Evolutionary conservation across 768 basidiomycete genomes (phyloP).

Genomic region (Royoungia palumana): DNA sequence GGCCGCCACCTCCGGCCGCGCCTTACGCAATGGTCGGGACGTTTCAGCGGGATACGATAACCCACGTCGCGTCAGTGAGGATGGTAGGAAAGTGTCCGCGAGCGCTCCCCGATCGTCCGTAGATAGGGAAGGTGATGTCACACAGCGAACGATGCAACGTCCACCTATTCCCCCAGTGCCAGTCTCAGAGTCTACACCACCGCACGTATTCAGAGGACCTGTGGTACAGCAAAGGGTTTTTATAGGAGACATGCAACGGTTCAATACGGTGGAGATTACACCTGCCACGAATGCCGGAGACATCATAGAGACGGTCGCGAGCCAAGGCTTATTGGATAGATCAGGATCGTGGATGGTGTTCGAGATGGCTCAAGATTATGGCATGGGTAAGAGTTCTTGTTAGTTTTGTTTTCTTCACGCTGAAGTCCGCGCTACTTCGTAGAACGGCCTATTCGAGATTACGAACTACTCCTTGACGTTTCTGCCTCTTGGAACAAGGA

Average conservation of each 20-base stretch:
- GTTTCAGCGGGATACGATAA: constrained; percentile 17
- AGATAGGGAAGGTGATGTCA: constrained; percentile 22
- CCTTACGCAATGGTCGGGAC: constrained; percentile 17
- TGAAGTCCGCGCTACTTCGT: constrained; percentile 14
- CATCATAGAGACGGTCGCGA: constrained; percentile 61
- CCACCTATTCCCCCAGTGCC: constrained; percentile 41
- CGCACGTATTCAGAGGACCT: constrained; percentile 26
- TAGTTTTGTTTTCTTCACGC: neutral
- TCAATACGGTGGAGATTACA: constrained; percentile 69
- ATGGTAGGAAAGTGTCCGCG: constrained; percentile 21
- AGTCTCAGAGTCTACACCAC: constrained; percentile 32
- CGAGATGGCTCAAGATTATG: constrained; percentile 88
- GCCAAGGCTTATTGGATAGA: constrained; percentile 62
- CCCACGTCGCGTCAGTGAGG: constrained; percentile 26
- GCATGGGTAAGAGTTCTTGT: constrained; percentile 65
- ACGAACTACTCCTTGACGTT: constrained; percentile 77
- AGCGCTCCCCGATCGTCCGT: constrained; percentile 18
- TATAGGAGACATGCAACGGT: constrained; percentile 72
- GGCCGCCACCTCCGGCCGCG: constrained; percentile 12
- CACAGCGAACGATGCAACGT: constrained; percentile 26
- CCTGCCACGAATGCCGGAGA: constrained; percentile 68
- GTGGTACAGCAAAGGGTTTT: constrained; percentile 70
- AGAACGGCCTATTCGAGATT: constrained; percentile 91
- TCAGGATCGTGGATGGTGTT: constrained; percentile 84
- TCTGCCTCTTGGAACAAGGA: constrained; percentile 87